phyloP scores from a whole-genome alignment of 1,284 basidiomycete species.

The Porogramme epimiltina region DNA sequence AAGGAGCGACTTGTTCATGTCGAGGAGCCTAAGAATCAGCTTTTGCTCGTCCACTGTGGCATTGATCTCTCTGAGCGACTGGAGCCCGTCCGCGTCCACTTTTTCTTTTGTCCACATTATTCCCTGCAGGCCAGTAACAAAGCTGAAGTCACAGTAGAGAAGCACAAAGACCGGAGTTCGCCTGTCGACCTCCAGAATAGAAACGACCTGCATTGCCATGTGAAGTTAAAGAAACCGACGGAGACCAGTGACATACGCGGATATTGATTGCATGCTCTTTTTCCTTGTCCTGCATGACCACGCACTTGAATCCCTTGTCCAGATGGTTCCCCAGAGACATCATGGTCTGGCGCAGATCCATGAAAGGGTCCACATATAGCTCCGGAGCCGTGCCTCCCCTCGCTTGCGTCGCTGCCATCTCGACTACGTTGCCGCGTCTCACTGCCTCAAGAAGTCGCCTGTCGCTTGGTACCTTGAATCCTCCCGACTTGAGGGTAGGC shows the following conservation, averaged over 20 bases:
- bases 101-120: background rate
- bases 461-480: background rate
- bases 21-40: constrained; percentile 34
- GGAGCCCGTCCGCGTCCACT: background rate
- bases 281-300: constrained; percentile 29
- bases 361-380: constrained; percentile 33
- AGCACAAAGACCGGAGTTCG: constrained; percentile 35
- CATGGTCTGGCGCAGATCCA: constrained; percentile 37
- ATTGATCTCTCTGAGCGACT: constrained; percentile 22
- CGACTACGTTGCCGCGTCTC: constrained; percentile 18
- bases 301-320: constrained; percentile 26
- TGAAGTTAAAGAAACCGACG: background rate
- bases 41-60: constrained; percentile 38
- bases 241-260: constrained; percentile 26
- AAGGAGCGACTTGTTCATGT: constrained; percentile 37
- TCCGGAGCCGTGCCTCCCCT: background rate
- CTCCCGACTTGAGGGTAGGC: background rate
- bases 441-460: background rate
- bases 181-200: constrained; percentile 29
- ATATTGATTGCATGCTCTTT: constrained; percentile 29
- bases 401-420: background rate
- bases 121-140: constrained; percentile 16
- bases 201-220: constrained; percentile 29
- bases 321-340: constrained; percentile 31
- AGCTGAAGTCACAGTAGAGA: constrained; percentile 28